Percentiles rank a stretch among this genome's conserved stretches.
These are phyloP conservation scores for Trametes cubensis DNA, from an alignment of 768 basidiomycete species.

Conservation along the genomic window DNA sequence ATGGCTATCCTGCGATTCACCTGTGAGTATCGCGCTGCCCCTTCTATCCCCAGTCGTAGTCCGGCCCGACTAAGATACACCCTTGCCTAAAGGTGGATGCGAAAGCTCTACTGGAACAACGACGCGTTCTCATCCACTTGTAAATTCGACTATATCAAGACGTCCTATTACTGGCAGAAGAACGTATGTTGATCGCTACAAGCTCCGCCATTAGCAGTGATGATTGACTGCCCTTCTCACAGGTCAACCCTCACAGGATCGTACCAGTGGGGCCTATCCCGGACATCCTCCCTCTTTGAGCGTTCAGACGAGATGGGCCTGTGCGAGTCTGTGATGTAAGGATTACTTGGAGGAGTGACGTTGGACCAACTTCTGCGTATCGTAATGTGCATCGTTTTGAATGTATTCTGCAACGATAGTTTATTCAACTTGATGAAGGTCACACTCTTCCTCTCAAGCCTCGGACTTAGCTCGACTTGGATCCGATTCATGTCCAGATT, in stretches of 20 bases:
- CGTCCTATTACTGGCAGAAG: constrained; percentile 64
- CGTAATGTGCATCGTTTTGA: too few relatives aligned
- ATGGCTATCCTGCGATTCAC: constrained; percentile 85
- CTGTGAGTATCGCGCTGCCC: constrained; percentile 34
- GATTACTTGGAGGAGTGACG: too few relatives aligned
- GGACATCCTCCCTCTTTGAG: constrained; percentile 64
- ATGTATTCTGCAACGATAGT: too few relatives aligned
- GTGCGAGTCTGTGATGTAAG: not conserved
- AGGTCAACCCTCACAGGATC: constrained; percentile 2
- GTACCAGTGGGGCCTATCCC: constrained; percentile 54
- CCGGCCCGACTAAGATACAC: not conserved
- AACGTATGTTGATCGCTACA: constrained; percentile 42
- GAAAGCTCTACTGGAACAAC: constrained; percentile 89
- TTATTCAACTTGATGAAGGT: too few relatives aligned
- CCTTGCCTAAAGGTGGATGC: constrained; percentile 62
- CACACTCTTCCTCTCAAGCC: too few relatives aligned
- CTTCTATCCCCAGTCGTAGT: not conserved
- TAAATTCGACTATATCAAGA: constrained; percentile 87
- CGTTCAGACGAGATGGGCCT: too few relatives aligned
- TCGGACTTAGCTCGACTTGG: too few relatives aligned
- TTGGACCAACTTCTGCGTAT: too few relatives aligned
- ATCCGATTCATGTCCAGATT: too few relatives aligned
- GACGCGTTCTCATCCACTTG: constrained; percentile 87
- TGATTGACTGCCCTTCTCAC: not conserved
- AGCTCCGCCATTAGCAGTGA: too few relatives aligned